Conservation (phyloP, 495 filamentous ascomycete species). For the Trichoderma erinaceum region DNA sequence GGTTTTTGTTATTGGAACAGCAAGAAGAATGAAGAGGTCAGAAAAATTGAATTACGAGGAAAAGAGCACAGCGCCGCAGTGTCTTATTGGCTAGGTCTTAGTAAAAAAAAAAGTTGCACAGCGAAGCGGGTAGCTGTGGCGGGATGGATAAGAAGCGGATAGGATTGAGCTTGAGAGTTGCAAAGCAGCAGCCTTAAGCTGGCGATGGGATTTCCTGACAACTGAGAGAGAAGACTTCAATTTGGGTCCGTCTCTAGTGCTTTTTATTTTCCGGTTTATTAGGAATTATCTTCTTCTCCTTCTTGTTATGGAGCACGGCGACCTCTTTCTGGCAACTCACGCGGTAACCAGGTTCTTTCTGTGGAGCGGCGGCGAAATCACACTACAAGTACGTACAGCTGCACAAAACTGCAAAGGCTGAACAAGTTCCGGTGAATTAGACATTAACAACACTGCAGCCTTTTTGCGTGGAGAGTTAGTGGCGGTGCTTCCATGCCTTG, state of each 20-base stretch:
- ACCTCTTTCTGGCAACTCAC: not conserved
- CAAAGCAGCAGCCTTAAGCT: not conserved
- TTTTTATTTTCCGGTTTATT: not conserved
- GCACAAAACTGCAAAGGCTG: not conserved
- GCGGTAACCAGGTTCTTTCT: not conserved
- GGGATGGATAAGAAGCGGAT: not conserved
- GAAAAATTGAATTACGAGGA: no score
- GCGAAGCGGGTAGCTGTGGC: not conserved
- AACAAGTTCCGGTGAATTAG: not conserved
- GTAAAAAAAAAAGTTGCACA: not conserved
- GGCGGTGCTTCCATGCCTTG: not conserved
- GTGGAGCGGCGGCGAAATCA: constrained; percentile 5
- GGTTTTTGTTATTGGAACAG: no score
- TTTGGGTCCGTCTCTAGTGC: not conserved
- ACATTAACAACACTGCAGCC: not conserved
- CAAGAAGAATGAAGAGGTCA: no score
- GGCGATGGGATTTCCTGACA: not conserved
- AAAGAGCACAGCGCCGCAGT: no score
- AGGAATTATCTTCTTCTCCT: not conserved
- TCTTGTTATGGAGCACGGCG: not conserved
- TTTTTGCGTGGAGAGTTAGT: not conserved
- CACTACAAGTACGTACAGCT: not conserved
- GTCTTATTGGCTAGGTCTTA: no score
- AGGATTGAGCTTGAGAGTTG: not conserved
- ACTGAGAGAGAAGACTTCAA: no score